These are phyloP conservation scores for Brettanomyces naardenensis DNA, from an alignment of 805 yeast genomes.

Conservation along the genomic window DNA sequence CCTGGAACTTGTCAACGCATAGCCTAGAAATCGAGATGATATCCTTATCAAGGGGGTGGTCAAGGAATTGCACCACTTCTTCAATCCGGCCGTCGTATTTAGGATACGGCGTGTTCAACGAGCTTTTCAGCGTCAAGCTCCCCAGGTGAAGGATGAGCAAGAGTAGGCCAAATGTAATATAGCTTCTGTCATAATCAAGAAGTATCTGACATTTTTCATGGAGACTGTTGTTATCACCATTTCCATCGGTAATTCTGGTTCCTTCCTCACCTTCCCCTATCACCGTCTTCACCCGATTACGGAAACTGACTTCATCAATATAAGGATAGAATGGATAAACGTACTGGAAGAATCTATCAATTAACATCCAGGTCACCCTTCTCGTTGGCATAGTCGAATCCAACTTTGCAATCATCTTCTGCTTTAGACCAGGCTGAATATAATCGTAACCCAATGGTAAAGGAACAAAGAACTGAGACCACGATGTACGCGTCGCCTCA, in stretches of 20 bases:
- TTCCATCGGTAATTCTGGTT: too few species aligned
- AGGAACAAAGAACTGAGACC: neutral
- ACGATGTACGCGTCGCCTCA: neutral
- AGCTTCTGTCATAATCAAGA: constrained; percentile 4
- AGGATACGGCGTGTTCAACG: neutral
- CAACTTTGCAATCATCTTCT: neutral
- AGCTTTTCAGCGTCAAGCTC: constrained; percentile 28
- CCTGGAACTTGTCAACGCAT: neutral
- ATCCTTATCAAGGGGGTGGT: neutral
- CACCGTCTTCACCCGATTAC: too few species aligned
- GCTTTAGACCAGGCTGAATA: neutral
- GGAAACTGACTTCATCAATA: constrained; percentile 32
- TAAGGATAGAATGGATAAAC: constrained; percentile 43
- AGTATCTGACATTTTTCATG: neutral
- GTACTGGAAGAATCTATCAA: constrained; percentile 37
- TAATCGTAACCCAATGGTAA: neutral
- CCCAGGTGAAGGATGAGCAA: constrained; percentile 34
- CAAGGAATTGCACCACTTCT: neutral
- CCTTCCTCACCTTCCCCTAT: too few species aligned
- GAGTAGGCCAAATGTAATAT: constrained; percentile 32
- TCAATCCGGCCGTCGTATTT: neutral
- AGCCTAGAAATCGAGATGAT: neutral
- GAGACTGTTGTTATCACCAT: neutral
- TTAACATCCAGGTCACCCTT: constrained; percentile 36
- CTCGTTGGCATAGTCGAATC: constrained; percentile 32